Evolutionary conservation across 345 rosid genomes (phyloP).

Genomic region (Lepidium africanum): DNA sequence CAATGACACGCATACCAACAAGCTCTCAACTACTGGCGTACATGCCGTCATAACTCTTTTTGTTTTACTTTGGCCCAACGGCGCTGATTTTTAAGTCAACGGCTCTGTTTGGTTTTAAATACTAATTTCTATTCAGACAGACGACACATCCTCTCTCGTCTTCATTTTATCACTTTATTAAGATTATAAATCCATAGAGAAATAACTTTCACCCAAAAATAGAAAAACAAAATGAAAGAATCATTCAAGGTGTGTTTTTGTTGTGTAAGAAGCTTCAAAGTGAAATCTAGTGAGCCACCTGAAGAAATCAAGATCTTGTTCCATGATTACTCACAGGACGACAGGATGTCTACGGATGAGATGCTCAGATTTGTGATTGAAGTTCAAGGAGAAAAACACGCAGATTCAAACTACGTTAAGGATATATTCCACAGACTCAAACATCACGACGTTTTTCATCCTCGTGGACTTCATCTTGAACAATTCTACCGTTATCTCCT

Average conservation of each 20-base stretch:
- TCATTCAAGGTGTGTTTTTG: constrained; percentile 29
- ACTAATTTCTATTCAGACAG: background rate
- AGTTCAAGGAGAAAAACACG: constrained; percentile 48
- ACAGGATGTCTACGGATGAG: constrained; percentile 42
- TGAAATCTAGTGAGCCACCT: constrained; percentile 65
- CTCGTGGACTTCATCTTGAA: constrained; percentile 46
- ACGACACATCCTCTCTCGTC: constrained; percentile 10
- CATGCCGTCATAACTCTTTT: background rate
- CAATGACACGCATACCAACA: background rate
- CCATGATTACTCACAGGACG: constrained; percentile 38
- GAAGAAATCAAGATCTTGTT: constrained; percentile 53
- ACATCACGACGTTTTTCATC: constrained; percentile 28
- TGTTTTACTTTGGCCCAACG: background rate
- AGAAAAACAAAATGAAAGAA: constrained; percentile 8
- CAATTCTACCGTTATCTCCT: constrained; percentile 31
- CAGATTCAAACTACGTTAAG: constrained; percentile 46
- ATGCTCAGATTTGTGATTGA: constrained; percentile 50
- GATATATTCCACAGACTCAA: constrained; percentile 34
- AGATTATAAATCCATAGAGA: too few species aligned
- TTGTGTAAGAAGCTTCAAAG: constrained; percentile 69
- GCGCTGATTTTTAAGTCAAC: background rate
- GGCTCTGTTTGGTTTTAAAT: background rate
- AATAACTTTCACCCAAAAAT: background rate
- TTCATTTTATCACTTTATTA: too few species aligned
- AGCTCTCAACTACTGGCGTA: constrained; percentile 5